Conservation (phyloP, 2,329 filamentous ascomycete species). For the Hypoxylon sp. region DNA sequence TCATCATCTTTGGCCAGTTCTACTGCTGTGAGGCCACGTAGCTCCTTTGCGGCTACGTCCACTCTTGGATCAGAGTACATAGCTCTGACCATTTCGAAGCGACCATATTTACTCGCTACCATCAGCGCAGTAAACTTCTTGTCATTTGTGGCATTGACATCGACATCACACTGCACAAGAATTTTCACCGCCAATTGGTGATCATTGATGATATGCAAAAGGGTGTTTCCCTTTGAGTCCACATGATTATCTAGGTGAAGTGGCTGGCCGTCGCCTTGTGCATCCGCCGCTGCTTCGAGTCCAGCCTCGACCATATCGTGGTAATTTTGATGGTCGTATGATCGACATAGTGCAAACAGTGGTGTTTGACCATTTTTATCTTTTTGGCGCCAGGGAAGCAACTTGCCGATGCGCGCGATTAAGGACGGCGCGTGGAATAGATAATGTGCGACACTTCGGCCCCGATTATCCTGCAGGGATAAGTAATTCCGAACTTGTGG, state of each 20-base stretch:
- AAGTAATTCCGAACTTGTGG: constrained; percentile 77
- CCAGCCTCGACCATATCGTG: constrained; percentile 88
- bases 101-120: constrained; percentile 98
- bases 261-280: constrained; percentile 83
- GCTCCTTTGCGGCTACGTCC: constrained; percentile 85
- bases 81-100: constrained; percentile 91
- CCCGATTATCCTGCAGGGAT: constrained; percentile 82
- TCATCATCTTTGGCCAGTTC: constrained; percentile 99
- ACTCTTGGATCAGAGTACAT: constrained; percentile 91
- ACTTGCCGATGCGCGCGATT: constrained; percentile 80
- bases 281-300: constrained; percentile 78
- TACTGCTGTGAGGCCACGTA: constrained; percentile 91
- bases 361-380: constrained; percentile 99
- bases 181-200: constrained; percentile 81
- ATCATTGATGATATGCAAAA: constrained; percentile 96
- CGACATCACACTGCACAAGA: constrained; percentile 88
- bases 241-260: constrained; percentile 94
- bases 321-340: constrained; percentile 93
- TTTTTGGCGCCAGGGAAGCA: constrained; percentile 89
- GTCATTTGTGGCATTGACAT: constrained; percentile 95
- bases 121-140: constrained; percentile 96
- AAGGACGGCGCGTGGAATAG: constrained; percentile 90
- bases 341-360: constrained; percentile 92
- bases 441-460: constrained; percentile 94
- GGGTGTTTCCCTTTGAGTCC: constrained; percentile 91